Conservation (phyloP, 2,329 filamentous ascomycete genomes). For the Phoma sp. region DNA sequence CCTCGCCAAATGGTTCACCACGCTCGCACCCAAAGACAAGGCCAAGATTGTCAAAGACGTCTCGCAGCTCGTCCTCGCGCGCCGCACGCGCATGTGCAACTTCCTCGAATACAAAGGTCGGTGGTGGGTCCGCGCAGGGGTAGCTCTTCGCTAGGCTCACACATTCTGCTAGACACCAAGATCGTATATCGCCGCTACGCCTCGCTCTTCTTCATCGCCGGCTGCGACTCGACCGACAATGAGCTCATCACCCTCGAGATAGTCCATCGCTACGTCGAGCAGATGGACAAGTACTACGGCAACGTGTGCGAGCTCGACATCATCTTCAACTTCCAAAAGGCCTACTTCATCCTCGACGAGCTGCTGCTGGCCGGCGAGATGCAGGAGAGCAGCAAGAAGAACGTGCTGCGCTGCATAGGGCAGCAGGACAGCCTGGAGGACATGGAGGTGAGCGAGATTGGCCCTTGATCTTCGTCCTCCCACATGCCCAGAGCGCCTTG, state of each 20-base stretch:
- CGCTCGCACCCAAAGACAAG: constrained; percentile 95
- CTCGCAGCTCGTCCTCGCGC: constrained; percentile 92
- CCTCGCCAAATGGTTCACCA: constrained; percentile 99
- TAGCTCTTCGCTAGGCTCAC: constrained; percentile 33
- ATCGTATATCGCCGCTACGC: constrained; percentile 98
- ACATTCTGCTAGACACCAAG: constrained; percentile 76
- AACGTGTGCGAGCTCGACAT: constrained; percentile 99
- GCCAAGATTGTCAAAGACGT: constrained; percentile 99
- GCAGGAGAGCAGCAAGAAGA: constrained; percentile 99
- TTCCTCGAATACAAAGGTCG: constrained; percentile 98
- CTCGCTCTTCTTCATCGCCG: constrained; percentile 98
- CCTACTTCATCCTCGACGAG: constrained; percentile 98
- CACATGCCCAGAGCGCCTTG: constrained; percentile 35
- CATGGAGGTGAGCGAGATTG: constrained; percentile 83
- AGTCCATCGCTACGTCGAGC: constrained; percentile 98
- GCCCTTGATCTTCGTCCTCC: constrained; percentile 16
- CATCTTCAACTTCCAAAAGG: constrained; percentile 99
- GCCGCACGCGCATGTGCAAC: constrained; percentile 99
- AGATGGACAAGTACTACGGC: constrained; percentile 99
- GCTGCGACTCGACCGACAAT: constrained; percentile 96
- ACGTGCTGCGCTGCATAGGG: constrained; percentile 91
- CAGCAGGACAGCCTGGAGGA: constrained; percentile 98
- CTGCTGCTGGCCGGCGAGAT: constrained; percentile 93
- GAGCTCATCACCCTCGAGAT: constrained; percentile 98
- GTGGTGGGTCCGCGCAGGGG: constrained; percentile 25